phyloP scores from a whole-genome alignment of 1,139 yeast genomes.

The Meyerozyma guilliermondii region DNA sequence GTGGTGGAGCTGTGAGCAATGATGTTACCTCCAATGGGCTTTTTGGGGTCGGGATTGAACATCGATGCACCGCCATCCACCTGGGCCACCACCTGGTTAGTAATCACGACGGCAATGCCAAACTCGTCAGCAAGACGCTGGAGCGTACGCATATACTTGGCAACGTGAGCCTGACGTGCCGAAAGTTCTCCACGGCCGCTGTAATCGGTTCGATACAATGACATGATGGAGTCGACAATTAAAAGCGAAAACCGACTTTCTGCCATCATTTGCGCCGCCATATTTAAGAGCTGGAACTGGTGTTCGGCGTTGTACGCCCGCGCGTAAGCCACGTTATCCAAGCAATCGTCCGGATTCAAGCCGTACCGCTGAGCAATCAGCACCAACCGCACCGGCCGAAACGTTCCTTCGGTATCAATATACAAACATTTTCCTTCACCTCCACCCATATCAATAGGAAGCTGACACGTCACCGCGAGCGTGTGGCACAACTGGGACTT shows the following conservation, averaged over 20 bases:
- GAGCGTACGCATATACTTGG: conserved; percentile 84
- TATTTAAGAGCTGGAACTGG: conserved; percentile 77
- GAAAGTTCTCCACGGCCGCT: conserved; percentile 95
- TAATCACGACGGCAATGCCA: conserved; percentile 97
- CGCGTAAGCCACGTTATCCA: conserved; percentile 96
- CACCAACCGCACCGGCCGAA: conserved; percentile 84
- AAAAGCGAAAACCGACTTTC: conserved; percentile 77
- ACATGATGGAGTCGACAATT: conserved; percentile 95
- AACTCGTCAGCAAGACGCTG: conserved; percentile 95
- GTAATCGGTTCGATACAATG: conserved; percentile 90
- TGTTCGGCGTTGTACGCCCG: conserved; percentile 97
- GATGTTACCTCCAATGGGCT: conserved; percentile 98
- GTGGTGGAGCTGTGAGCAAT: conserved; percentile 97
- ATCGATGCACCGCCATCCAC: conserved; percentile 85
- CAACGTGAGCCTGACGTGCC: conserved; percentile 92
- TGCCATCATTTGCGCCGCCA: conserved; percentile 96
- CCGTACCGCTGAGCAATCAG: conserved; percentile 93
- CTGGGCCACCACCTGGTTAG: conserved; percentile 97
- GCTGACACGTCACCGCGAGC: conserved; percentile 91
- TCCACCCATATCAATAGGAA: conserved; percentile 97
- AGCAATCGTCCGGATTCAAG: conserved; percentile 87
- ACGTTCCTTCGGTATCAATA: conserved; percentile 96
- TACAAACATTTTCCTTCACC: conserved; percentile 98
- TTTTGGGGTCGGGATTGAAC: conserved; percentile 97
- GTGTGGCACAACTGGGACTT: conserved; percentile 97